Percentiles rank a stretch among this genome's conserved stretches.
These are phyloP conservation scores for Thozetella sp. DNA, from an alignment of 495 filamentous ascomycete species.

Conservation along the genomic window DNA sequence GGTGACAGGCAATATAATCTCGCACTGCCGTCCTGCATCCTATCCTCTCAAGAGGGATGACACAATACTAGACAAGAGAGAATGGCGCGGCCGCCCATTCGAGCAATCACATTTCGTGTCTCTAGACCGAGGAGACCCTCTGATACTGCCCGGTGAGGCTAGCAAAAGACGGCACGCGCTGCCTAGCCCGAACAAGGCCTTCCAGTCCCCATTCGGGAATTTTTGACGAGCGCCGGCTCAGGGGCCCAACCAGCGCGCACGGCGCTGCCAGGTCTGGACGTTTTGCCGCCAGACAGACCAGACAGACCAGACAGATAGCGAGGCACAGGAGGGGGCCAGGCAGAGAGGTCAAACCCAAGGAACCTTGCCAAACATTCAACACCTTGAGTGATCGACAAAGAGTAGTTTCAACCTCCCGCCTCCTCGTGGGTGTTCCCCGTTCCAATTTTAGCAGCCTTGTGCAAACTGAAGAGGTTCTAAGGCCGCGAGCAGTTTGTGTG, in stretches of 20 bases:
- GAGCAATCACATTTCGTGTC: too few relatives aligned
- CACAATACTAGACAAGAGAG: too few relatives aligned
- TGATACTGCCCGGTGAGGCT: not conserved
- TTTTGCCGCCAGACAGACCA: not conserved
- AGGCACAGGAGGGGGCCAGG: not conserved
- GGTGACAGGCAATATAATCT: not conserved
- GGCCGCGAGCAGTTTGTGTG: slow-evolving; percentile 2
- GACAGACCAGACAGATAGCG: too few relatives aligned
- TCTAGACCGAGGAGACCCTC: too few relatives aligned
- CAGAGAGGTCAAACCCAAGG: not conserved
- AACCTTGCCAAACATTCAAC: not conserved
- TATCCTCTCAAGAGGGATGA: not conserved
- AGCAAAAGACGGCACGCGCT: not conserved
- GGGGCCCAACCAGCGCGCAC: not conserved
- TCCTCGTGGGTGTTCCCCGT: not conserved
- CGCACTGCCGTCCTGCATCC: not conserved
- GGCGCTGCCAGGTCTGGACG: not conserved
- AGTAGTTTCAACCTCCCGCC: not conserved
- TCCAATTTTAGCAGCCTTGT: slow-evolving; percentile 2
- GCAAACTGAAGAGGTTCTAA: too few relatives aligned
- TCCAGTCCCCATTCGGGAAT: slow-evolving; percentile 1
- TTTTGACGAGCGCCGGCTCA: not conserved
- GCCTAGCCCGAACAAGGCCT: not conserved
- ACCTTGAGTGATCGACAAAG: not conserved
- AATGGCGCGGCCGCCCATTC: too few relatives aligned